These are phyloP conservation scores for Tolypocladium endophyticum DNA, from an alignment of 2,329 filamentous ascomycete species.

Conservation along the genomic window DNA sequence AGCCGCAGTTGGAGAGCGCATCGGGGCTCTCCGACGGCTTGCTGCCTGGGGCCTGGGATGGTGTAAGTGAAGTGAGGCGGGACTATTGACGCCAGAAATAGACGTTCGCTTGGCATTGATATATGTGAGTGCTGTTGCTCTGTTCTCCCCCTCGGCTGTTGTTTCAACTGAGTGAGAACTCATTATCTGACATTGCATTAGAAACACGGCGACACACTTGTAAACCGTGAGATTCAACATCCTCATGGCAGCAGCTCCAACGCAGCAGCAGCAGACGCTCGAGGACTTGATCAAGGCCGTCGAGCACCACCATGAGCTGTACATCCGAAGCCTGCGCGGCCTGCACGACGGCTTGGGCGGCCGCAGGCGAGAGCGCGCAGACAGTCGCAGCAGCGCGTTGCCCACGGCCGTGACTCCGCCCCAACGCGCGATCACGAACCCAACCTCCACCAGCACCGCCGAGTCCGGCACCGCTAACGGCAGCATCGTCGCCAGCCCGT, in stretches of 20 bases:
- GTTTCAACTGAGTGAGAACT: neutral
- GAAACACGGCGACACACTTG: neutral
- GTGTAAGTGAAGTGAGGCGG: neutral
- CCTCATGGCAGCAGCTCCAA: slow-evolving; percentile 2
- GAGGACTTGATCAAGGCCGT: slow-evolving; percentile 23
- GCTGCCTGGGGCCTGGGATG: neutral
- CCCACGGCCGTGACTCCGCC: slow-evolving; percentile 16
- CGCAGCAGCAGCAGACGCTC: slow-evolving; percentile 11
- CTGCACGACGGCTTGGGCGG: slow-evolving; percentile 16
- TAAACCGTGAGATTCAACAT: neutral
- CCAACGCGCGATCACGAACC: slow-evolving; percentile 13
- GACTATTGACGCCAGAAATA: neutral
- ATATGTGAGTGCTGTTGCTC: neutral
- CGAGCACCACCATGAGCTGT: slow-evolving; percentile 23
- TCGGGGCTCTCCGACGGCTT: neutral
- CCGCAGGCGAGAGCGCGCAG: slow-evolving; percentile 10
- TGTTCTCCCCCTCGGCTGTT: neutral
- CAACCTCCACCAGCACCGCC: slow-evolving; percentile 5
- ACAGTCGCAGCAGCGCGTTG: slow-evolving; percentile 10
- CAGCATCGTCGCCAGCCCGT: neutral
- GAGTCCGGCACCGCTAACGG: slow-evolving; percentile 1
- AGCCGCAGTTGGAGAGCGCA: neutral
- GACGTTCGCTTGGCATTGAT: neutral
- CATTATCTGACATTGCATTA: neutral
- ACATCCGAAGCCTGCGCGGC: slow-evolving; percentile 16